Evolutionary conservation across 495 filamentous ascomycete genomes (phyloP), one percentile per base, ranked within the genome.

Genomic region (Talaromyces liani): DNA sequence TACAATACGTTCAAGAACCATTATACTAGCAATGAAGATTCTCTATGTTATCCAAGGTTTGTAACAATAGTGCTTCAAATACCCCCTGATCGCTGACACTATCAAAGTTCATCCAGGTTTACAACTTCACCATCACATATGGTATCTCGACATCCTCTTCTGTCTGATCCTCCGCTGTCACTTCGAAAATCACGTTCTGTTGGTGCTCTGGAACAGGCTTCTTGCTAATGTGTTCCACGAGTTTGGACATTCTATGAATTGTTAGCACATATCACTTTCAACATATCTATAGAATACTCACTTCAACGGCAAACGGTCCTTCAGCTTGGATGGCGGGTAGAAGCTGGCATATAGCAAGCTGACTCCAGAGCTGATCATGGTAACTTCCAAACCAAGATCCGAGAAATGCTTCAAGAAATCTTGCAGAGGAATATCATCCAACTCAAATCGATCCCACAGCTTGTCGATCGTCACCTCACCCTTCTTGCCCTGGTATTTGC

Each of bases 71-170:
- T 49, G n/a, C 18, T 49, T 7, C n/a, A 49, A 31, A 31, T 31
- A 31, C 29, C 29, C 29, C 29, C 39, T 49, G 18, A 18, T 49
- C 45, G 18, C 45, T 22, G 45, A 56, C 49, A 54, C 49, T 54
- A 54, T 57, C 54, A 6, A 7, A 27, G 9, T 29, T 29, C 9
- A 55, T 51, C 24, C 9, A 20, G 16, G 12, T 5, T n/a, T 54
- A 68, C 69, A 87, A 73, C 80, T 88, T 91, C 67, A 96, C 85
- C 89, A 93, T 96, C 70, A 98, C 91, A 73, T 97, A 97, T 7
- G 95, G 95, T 66, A 98, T 88, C 77, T 99, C 95, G 5, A 98
- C 93, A 76, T 99, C 95, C 78, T 98, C 91, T 62, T 89, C 94
- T 2, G 85, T 88, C 70, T 84, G 77, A 69, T 98, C 95, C 73